phyloP scores from a whole-genome alignment of 2,329 filamentous ascomycete genomes.

The Neophaeococcomyces mojaviensis region DNA sequence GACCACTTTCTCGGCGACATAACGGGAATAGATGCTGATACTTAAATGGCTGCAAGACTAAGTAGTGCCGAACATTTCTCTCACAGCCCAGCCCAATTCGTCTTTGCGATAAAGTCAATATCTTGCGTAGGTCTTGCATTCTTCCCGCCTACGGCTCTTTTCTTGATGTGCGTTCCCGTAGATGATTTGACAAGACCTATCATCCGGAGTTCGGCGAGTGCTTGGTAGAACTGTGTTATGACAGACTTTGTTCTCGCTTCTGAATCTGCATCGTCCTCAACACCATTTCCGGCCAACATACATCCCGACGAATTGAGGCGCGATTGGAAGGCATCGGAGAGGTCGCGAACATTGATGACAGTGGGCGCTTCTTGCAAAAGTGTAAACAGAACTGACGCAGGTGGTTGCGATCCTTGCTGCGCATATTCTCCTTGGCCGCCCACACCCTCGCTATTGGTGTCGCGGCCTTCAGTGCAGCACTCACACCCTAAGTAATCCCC shows the following conservation, averaged over 20 bases:
- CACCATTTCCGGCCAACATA: constrained; percentile 20
- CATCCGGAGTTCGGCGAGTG: constrained; percentile 72
- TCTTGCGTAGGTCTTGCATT: constrained; percentile 41
- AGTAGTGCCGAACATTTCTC: not conserved
- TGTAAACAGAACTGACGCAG: constrained; percentile 54
- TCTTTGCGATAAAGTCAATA: constrained; percentile 82
- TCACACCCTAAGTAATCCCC: constrained; percentile 55
- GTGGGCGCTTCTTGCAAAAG: constrained; percentile 56
- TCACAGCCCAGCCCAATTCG: constrained; percentile 61
- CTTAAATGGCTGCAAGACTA: no score
- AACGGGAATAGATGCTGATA: no score
- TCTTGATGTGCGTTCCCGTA: constrained; percentile 3
- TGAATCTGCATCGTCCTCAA: constrained; percentile 8
- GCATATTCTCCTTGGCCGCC: constrained; percentile 14
- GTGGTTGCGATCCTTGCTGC: constrained; percentile 34
- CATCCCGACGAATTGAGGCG: constrained; percentile 19
- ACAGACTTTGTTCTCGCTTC: constrained; percentile 11
- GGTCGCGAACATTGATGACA: constrained; percentile 53
- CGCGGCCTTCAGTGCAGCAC: constrained; percentile 33
- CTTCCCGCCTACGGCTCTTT: not conserved
- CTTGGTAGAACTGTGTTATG: constrained; percentile 75
- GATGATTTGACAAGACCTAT: constrained; percentile 81
- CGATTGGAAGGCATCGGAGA: constrained; percentile 51
- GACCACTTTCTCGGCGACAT: no score
- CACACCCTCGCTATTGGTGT: not conserved